Conservation (phyloP, 768 basidiomycete genomes). For the Pholiota molesta region DNA sequence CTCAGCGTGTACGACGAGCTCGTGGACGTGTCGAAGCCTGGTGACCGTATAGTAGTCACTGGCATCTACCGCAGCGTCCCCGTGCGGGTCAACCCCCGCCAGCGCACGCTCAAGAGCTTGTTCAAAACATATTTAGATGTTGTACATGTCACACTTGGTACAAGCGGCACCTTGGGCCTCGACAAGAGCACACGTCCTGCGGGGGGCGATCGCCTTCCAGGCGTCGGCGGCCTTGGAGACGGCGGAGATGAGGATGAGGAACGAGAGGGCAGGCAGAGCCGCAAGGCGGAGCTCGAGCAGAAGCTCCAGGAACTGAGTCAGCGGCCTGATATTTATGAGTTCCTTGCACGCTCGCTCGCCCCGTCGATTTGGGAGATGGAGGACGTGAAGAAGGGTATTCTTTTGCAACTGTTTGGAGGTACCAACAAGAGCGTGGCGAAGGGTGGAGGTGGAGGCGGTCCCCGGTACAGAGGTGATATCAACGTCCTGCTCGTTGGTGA, state of each 20-base stretch:
- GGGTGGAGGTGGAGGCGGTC: constrained; percentile 95
- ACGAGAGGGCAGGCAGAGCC: constrained; percentile 42
- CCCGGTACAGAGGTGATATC: constrained; percentile 96
- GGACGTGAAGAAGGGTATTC: constrained; percentile 97
- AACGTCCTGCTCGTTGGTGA: constrained; percentile 97
- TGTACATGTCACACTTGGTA: constrained; percentile 84
- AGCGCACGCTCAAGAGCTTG: constrained; percentile 89
- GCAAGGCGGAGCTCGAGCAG: constrained; percentile 76
- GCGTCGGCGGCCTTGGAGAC: constrained; percentile 71
- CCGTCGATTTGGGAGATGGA: constrained; percentile 99
- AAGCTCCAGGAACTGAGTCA: constrained; percentile 74
- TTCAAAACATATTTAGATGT: constrained; percentile 99
- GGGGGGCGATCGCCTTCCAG: constrained; percentile 69
- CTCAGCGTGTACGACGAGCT: constrained; percentile 98
- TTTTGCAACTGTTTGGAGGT: constrained; percentile 95
- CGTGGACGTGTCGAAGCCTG: constrained; percentile 95
- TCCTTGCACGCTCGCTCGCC: constrained; percentile 83
- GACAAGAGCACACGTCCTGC: constrained; percentile 78
- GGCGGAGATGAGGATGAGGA: constrained; percentile 50
- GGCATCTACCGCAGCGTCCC: constrained; percentile 96
- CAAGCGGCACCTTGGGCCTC: constrained; percentile 70
- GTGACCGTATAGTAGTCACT: constrained; percentile 87
- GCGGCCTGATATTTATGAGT: constrained; percentile 82
- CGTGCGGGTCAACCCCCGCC: constrained; percentile 92
- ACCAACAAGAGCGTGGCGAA: constrained; percentile 94